Evolutionary conservation across 257 asterid genomes (phyloP), one percentile per base, ranked within the genome.

Genomic region (Primulina tabacum): DNA sequence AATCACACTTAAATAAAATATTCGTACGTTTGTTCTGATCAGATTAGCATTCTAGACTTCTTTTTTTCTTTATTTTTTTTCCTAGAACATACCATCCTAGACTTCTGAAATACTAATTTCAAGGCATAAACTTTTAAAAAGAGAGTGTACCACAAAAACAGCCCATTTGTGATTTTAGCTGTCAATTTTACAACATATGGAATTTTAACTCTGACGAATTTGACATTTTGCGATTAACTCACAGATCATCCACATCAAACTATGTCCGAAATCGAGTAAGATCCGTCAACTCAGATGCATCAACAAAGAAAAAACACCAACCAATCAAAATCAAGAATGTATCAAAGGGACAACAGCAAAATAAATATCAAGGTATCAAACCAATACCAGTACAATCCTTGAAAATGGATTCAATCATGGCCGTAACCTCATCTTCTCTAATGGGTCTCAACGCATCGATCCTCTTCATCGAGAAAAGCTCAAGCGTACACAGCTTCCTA

Each of bases 371-470:
- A 26, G 60, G 30, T 7, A 6, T 55, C 0, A 3, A 43, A 18
- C 2, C 24, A 0, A 16, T 77, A 87, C 98, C 95, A 70, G 69
- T 26, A 70, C 66, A 78, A 73, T 86, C 89, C 17, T 71, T 81
- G 81, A 76, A 92, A 33, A 92, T 82, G 68, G 87, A 79, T 12
- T 82, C 88, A 34, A 89, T 89, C 96, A 92, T 88, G 62, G 88
- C 79, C 16, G 88, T 85, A 28, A 89, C 98, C 62, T 92, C 96
- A 67, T 92, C 98, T 30, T 92, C 96, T 6, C 98, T 73, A 29
- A 89, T 86, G 1, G 96, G 98, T 72, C 94, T 74, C 28, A 92
- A 86, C 37, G 80, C 85, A 38, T 92, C 97, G 37, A 92, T 77
- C 76, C 96, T 82, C 80, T 85, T 92, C 0, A 79, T 72, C 5